A percentile compares a stretch with the other conserved stretches of the same genome.
Evolutionary conservation across 352 stramenopile species (phyloP).

Genomic region (Globisporangium cystogenes): DNA sequence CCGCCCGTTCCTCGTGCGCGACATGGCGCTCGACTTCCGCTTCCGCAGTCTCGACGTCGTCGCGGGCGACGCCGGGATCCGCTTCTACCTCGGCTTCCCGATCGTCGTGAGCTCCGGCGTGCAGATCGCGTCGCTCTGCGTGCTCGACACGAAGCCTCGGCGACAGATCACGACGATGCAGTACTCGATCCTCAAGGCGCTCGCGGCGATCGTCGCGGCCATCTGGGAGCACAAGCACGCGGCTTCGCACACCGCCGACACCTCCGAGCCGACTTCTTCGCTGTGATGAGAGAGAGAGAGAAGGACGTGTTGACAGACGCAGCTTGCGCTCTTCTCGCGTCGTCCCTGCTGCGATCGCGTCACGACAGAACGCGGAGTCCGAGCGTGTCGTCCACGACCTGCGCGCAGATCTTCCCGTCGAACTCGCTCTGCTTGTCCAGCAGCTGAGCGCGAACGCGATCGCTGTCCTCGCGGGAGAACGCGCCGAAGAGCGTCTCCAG

Average conservation of each 20-base stretch:
- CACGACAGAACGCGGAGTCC: slow-evolving; percentile 2
- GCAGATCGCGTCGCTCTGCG: slow-evolving; percentile 32
- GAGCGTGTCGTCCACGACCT: slow-evolving; percentile 7
- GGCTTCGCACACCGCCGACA: background rate
- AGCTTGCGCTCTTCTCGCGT: too few relatives aligned
- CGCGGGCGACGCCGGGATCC: slow-evolving; percentile 17
- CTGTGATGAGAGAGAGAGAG: too few relatives aligned
- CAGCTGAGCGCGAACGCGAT: slow-evolving; percentile 26
- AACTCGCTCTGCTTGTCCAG: slow-evolving; percentile 38
- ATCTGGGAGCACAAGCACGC: slow-evolving; percentile 11
- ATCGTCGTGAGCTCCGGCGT: slow-evolving; percentile 21
- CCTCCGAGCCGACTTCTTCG: too few relatives aligned
- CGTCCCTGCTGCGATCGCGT: background rate
- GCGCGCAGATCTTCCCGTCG: slow-evolving; percentile 9
- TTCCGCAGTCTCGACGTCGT: slow-evolving; percentile 44
- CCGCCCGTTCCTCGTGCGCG: slow-evolving; percentile 38
- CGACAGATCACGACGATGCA: slow-evolving; percentile 59
- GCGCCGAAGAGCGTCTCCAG: slow-evolving; percentile 22
- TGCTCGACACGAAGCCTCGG: slow-evolving; percentile 33
- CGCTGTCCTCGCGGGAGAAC: slow-evolving; percentile 24
- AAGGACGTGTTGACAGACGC: too few relatives aligned
- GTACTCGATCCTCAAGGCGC: slow-evolving; percentile 43
- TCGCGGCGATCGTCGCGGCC: slow-evolving; percentile 19
- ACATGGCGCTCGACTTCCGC: slow-evolving; percentile 39
- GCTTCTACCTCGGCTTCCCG: slow-evolving; percentile 43